Evolutionary conservation across 768 basidiomycete genomes (phyloP).

Genomic region (Dentipellis sp.): DNA sequence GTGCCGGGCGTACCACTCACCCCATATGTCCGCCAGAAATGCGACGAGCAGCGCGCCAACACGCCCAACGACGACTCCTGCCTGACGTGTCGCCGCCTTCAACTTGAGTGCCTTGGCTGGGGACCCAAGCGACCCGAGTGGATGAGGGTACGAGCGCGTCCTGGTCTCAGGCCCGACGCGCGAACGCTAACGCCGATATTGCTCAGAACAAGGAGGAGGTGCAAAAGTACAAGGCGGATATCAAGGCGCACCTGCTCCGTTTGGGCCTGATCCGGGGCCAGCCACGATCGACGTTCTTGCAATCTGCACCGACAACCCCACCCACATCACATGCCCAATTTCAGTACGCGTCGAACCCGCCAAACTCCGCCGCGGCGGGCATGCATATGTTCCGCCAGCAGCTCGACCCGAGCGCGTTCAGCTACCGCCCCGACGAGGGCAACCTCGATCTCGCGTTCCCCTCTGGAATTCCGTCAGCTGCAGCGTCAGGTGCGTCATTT

Average conservation of each 20-base stretch:
- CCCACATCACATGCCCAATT: slow-evolving; percentile 7
- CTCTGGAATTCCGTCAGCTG: slow-evolving; percentile 6
- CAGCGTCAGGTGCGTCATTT: not conserved
- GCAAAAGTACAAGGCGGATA: slow-evolving; percentile 74
- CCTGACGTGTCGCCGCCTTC: slow-evolving; percentile 70
- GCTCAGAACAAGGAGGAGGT: slow-evolving; percentile 73
- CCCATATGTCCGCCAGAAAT: slow-evolving; percentile 50
- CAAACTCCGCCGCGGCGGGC: not conserved
- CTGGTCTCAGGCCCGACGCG: slow-evolving; percentile 10
- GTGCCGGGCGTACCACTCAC: not conserved
- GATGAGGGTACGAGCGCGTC: slow-evolving; percentile 55
- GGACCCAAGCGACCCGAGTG: slow-evolving; percentile 79
- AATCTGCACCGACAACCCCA: slow-evolving; percentile 20
- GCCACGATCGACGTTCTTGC: slow-evolving; percentile 47
- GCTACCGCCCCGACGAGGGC: slow-evolving; percentile 5
- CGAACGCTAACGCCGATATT: slow-evolving; percentile 1
- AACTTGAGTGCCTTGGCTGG: slow-evolving; percentile 81
- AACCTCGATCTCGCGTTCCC: slow-evolving; percentile 10
- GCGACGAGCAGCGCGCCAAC: slow-evolving; percentile 65
- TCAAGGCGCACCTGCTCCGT: slow-evolving; percentile 71
- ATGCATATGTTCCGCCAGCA: not conserved
- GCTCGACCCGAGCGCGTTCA: slow-evolving; percentile 6
- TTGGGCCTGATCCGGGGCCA: slow-evolving; percentile 79
- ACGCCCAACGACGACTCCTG: slow-evolving; percentile 57
- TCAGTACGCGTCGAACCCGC: not conserved